Base-by-base conservation (phyloP, 495 filamentous ascomycete species). In the Aspergillus saccharolyticus region DNA sequence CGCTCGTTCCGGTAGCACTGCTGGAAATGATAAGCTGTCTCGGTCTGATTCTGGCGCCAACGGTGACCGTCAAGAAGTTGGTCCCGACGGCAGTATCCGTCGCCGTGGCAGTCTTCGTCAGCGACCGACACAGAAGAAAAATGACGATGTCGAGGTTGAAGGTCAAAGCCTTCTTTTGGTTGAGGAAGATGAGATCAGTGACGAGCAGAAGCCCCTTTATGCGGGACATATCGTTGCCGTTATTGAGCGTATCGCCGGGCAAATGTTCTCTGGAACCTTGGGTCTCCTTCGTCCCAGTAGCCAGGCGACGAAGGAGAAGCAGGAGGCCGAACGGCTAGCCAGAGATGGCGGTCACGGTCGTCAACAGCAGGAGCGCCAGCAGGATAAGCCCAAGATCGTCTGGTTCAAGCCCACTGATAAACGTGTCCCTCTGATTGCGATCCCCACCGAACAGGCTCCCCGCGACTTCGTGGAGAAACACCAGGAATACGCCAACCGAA, bases 381-480 rank as follows among this genome's bases (percentile, higher is more conserved):
- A 91, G 70, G 95, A 98, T 53, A 97, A 96, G 74, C 94, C 94
- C 42, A 98, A 98, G 85, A 98, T 98, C 74, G 94, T 98, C 30
- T 98, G 94, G 94, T 98, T 98, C 80, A 98, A 98, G 79, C 94
- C 94, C 54, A 98, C 94, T 1, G 94, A 98, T 72, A 98, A 98
- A 81, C 89, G 94, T 64, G 94, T 98, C 45, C 94, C 95, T 58
- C 76, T 98, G 61, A 97, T 98, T 70, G 94, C 94, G 42, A 98
- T 98, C 59, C 94, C 94, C 10, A 98, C 94, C 6, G 94, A 98
- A 72, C 94, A 98, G 71, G 94, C 94, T 10, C 94, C 94, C 3
- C 87, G 91, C 17, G 94, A 97, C 76, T 98, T 98, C 62, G 94
- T 98, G 44, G 94, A 98, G 80, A 96, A 93, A 70, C 94, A 98